A percentile compares a stretch with the other conserved stretches of the same genome.
Evolutionary conservation across 208 protist genomes (phyloP).

Genomic region (Leishmania gerbilli): DNA sequence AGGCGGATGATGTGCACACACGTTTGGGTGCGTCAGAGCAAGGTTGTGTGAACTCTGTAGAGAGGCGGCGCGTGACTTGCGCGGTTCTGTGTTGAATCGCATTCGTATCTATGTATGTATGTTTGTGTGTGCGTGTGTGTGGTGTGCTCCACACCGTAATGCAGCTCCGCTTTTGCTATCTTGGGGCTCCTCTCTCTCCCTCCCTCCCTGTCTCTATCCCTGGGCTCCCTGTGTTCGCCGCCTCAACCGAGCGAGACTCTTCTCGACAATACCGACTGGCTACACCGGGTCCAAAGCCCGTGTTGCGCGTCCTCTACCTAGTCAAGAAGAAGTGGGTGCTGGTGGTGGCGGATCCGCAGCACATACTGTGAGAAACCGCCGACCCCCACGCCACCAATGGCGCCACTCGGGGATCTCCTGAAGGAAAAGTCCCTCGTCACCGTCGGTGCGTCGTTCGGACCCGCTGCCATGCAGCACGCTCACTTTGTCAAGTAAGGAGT

Average conservation of each 20-base stretch:
- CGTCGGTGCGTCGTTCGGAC: conserved; percentile 63
- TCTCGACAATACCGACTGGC: conserved; percentile 46
- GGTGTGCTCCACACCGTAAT: background rate
- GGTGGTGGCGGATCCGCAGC: conserved; percentile 71
- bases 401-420: conserved; percentile 64
- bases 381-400: conserved; percentile 61
- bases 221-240: background rate
- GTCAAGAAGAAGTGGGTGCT: conserved; percentile 70
- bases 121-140: no score
- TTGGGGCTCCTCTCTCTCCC: background rate
- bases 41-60: background rate
- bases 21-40: background rate
- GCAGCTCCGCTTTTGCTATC: background rate
- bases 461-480: conserved; percentile 49
- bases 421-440: conserved; percentile 56
- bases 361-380: conserved; percentile 47
- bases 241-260: background rate
- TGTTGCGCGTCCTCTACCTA: conserved; percentile 74
- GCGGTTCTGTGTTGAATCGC: background rate
- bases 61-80: background rate
- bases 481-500: conserved; percentile 44
- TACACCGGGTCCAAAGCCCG: conserved; percentile 67
- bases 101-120: background rate
- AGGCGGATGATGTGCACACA: background rate
- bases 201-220: background rate